Base-by-base conservation (phyloP, 805 yeast species). In the Brettanomyces custersianus region DNA sequence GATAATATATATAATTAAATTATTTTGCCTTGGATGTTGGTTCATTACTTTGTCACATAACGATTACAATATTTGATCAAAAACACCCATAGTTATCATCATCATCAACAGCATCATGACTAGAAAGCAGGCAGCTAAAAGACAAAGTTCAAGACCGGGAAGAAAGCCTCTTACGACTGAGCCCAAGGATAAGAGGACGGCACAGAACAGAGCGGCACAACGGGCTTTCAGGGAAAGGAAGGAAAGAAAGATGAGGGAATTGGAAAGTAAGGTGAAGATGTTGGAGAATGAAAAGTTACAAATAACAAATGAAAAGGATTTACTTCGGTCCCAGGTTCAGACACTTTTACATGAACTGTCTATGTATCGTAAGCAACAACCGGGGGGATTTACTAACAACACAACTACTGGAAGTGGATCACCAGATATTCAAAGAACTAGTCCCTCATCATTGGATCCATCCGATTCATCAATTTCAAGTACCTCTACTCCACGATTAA, bases 171-270 rank as follows among this genome's bases (percentile, higher is more conserved):
- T 81, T 35, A 70, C 65, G 12, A 74, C 80, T 7, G 70, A 73
- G 15, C 94, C 86, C 47, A 86, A 81, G 54, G 77, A 76, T 50
- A 90, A 85, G 66, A 69, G 98, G 48, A 86, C 95, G 12, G 96
- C 96, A 2, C 97, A 92, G 62, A 90, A 92, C 58, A 72, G 97
- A 49, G 96, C 96, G 3, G 97, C 97, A n/a, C 98, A 92, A 60
- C 68, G 97, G 37, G 97, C 97, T 5, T 90, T 86, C 60, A 68
- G 97, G 39, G 97, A 92, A 60, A 74, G 97, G 41, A 90, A 90
- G 57, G 97, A 90, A 57, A 70, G 69, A 34, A 85, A 83, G 52
- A 72, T 92, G 77, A 74, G 76, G 52, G 95, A 86, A 44, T 66
- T 90, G 42, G 96, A 88, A 54, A 77, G 76, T 32, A 78, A 83